Evolutionary conservation across 495 filamentous ascomycete species (phyloP), one percentile per base, ranked within the genome.

Genomic region (Aspergillus nidulans): DNA sequence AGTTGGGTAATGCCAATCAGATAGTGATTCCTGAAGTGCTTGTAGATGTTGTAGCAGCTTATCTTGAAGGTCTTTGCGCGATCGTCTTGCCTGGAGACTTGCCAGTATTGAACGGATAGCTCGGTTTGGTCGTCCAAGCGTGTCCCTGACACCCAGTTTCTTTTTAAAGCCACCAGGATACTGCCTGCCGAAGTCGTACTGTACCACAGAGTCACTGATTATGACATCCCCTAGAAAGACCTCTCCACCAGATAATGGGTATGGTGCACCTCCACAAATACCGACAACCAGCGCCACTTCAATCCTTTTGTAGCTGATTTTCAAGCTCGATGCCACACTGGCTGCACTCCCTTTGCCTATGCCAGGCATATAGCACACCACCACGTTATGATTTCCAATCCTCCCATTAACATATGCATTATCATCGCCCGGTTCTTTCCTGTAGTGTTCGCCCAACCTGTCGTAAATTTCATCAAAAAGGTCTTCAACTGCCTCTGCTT

Each of bases 181-280:
- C 40, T 62, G 66, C 23, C 61, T 55, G 18, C 73, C 73, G 55
- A 71, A 67, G 44, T 72, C 68, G 51, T 71, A 73, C 49, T 78
- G 59, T n/a, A 76, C 53, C 6, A 75, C 49, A 10, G 43, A 47
- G 1, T 65, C 68, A 50, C 73, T 75, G 34, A 80, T 69, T 18
- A 78, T 62, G 0, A 78, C 71, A 56, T 80, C 75, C 5, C 77
- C 75, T 1, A 79, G 66, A 15, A 73, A 49, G 7, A 73, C 55
- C 20, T 69, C 63, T 7, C 53, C 45, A 25, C 21, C 40, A 8
- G 28, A 26, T 8, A 52, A 23, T 15, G 52, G 36, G 12, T 12
- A 55, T 20, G 69, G 66, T 6, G 62, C 61, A 40, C 62, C n/a
- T n/a, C n/a, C n/a, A n/a, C n/a, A n/a, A n/a, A n/a, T n/a, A n/a